Evolutionary conservation across 2,329 filamentous ascomycete species (phyloP).

Genomic region (Elsinoe batatas): DNA sequence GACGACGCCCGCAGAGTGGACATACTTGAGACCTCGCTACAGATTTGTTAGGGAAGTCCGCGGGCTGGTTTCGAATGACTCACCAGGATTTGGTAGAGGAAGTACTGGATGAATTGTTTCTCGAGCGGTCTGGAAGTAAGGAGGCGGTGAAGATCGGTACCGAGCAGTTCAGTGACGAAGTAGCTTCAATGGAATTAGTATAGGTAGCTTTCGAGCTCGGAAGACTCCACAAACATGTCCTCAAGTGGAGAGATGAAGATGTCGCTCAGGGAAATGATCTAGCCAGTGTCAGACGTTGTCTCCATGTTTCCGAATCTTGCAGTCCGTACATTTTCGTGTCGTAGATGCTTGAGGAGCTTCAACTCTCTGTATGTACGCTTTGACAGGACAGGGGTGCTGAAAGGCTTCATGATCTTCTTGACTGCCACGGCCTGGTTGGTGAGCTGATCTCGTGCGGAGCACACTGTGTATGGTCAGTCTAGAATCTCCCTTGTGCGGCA

Average conservation of each 20-base stretch:
- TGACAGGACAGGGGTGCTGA: constrained; percentile 95
- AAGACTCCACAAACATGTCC: constrained; percentile 62
- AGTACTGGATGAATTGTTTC: constrained; percentile 99
- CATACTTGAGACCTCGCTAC: constrained; percentile 94
- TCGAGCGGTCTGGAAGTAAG: constrained; percentile 91
- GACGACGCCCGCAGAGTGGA: constrained; percentile 95
- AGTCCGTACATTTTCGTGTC: constrained; percentile 77
- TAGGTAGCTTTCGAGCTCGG: not conserved
- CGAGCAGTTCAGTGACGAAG: constrained; percentile 94
- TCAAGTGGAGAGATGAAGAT: constrained; percentile 99
- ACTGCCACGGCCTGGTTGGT: constrained; percentile 94
- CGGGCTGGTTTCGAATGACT: constrained; percentile 26
- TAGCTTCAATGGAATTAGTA: constrained; percentile 49
- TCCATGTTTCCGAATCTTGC: constrained; percentile 14
- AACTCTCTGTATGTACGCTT: constrained; percentile 97
- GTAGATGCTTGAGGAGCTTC: constrained; percentile 92
- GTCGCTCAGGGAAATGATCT: constrained; percentile 95
- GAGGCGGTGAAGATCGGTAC: constrained; percentile 90
- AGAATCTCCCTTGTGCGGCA: not conserved
- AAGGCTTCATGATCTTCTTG: constrained; percentile 99
- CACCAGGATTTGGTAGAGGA: constrained; percentile 97
- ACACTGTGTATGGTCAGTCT: not conserved
- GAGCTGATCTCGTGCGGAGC: constrained; percentile 95
- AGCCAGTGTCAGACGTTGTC: not conserved
- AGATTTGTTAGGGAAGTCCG: not conserved